Percentiles rank a stretch among this genome's conserved stretches.
Evolutionary conservation across 2,329 filamentous ascomycete species (phyloP).

Genomic region (Curvularia spicifera): DNA sequence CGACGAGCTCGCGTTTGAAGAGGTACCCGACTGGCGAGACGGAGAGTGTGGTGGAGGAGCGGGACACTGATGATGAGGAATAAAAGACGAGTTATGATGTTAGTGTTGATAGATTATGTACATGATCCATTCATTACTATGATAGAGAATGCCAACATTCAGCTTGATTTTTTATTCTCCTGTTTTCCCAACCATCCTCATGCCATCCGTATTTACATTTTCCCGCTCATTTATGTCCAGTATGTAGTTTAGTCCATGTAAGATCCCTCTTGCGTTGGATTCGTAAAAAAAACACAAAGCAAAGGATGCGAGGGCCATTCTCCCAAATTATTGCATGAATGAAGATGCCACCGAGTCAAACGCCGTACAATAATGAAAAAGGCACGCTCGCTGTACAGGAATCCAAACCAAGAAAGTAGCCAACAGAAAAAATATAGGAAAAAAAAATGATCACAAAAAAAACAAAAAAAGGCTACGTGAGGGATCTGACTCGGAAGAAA

Average conservation of each 20-base stretch:
- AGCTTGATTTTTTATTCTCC: background rate
- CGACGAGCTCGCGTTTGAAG: conserved; percentile 13
- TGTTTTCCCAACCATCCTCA: background rate
- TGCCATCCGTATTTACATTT: background rate
- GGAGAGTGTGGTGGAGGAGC: conserved; percentile 18
- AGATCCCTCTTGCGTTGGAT: background rate
- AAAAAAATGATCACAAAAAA: background rate
- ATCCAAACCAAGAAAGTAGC: background rate
- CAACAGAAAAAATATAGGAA: background rate
- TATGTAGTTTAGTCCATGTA: background rate
- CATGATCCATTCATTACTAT: background rate
- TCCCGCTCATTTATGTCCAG: background rate
- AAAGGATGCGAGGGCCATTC: background rate
- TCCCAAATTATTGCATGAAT: background rate
- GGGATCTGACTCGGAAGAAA: background rate
- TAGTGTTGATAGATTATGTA: background rate
- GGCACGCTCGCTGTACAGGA: background rate
- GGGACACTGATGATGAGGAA: conserved; percentile 16
- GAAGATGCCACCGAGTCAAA: background rate
- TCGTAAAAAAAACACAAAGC: background rate
- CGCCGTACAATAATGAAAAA: background rate
- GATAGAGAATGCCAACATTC: background rate
- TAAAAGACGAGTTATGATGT: background rate
- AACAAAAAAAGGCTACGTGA: background rate
- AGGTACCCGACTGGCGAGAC: conserved; percentile 13